Evolutionary conservation across 208 protist genomes (phyloP).

Genomic region (Leishmania arabica): DNA sequence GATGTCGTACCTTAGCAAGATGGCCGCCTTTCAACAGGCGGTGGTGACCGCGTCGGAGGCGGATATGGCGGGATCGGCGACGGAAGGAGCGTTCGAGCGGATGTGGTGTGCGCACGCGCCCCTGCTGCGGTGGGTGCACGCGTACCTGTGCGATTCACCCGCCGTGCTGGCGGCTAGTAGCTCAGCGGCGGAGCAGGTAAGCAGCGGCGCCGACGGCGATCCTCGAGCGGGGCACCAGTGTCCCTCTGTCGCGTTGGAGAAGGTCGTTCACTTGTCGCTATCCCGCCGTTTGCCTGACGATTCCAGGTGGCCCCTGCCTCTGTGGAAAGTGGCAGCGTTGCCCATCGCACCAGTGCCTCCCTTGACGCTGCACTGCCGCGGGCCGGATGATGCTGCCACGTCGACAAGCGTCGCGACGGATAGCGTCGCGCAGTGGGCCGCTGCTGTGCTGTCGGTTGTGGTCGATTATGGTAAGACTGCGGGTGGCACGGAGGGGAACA

Average conservation of each 20-base stretch:
- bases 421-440: neutral
- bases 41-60: slow-evolving; percentile 9
- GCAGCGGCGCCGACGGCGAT: neutral
- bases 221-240: neutral
- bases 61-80: neutral
- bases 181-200: neutral
- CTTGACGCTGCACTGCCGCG: slow-evolving; percentile 6
- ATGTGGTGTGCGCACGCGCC: slow-evolving; percentile 20
- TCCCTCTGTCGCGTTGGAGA: neutral
- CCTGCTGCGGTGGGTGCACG: slow-evolving; percentile 22
- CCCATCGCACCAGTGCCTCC: slow-evolving; percentile 23
- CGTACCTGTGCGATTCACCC: slow-evolving; percentile 8
- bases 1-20: slow-evolving; percentile 17
- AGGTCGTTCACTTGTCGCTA: neutral
- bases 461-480: neutral
- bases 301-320: slow-evolving; percentile 20
- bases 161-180: neutral
- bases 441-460: neutral
- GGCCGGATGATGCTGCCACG: neutral
- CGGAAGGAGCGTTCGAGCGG: slow-evolving; percentile 2
- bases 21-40: slow-evolving; percentile 13
- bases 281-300: neutral
- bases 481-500: neutral
- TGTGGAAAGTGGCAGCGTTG: slow-evolving; percentile 19
- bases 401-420: neutral